A percentile compares a stretch with the other conserved stretches of the same genome.
phyloP scores from a whole-genome alignment of 2,329 filamentous ascomycete genomes.

The Aspergillus phoenicis region DNA sequence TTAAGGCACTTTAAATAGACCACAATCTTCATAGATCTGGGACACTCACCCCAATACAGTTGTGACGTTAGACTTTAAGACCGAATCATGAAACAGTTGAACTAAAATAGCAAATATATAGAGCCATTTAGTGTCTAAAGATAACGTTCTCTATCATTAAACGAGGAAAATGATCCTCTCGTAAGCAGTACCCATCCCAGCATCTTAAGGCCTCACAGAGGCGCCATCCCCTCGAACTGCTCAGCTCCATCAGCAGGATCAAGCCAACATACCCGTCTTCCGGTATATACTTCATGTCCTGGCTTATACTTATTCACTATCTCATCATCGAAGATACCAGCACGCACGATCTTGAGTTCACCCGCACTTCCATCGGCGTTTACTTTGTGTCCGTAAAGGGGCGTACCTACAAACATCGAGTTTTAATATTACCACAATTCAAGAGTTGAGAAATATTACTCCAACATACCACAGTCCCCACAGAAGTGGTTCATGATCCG shows the following conservation, averaged over 20 bases:
- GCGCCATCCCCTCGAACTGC: slow-evolving; percentile 31
- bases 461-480: slow-evolving; percentile 34
- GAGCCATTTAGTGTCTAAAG: no score
- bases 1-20: no score
- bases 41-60: no score
- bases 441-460: no score
- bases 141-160: no score
- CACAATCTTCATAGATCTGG: no score
- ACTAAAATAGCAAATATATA: no score
- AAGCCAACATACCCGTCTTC: slow-evolving; percentile 29
- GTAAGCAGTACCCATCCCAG: no score
- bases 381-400: slow-evolving; percentile 31
- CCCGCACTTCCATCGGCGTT: slow-evolving; percentile 23
- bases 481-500: slow-evolving; percentile 41
- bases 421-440: no score
- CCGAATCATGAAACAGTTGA: no score
- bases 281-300: slow-evolving; percentile 34
- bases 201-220: not conserved
- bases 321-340: slow-evolving; percentile 40
- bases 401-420: slow-evolving; percentile 25
- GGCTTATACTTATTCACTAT: slow-evolving; percentile 34
- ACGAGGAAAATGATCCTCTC: no score
- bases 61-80: no score
- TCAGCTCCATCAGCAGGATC: slow-evolving; percentile 27
- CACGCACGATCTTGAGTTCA: slow-evolving; percentile 35